These are phyloP conservation scores for Pseudogymnoascus pannorum DNA, from an alignment of 2,329 filamentous ascomycete genomes.

Conservation along the genomic window DNA sequence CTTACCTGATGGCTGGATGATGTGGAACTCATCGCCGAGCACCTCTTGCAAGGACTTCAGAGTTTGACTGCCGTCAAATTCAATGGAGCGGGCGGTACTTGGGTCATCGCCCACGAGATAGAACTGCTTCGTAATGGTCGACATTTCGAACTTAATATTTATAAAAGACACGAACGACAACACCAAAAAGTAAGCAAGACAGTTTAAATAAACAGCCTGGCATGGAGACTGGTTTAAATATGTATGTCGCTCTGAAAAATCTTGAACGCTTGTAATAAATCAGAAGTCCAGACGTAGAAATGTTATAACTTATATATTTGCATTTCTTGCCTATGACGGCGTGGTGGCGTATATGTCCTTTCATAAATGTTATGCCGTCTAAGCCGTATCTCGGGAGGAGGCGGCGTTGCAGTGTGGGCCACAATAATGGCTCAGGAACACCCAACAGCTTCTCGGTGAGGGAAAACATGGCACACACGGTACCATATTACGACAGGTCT, in stretches of 20 bases:
- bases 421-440: neutral
- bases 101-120: slow-evolving; percentile 13
- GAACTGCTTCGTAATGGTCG: slow-evolving; percentile 10
- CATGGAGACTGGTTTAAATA: neutral
- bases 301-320: slow-evolving; percentile 6
- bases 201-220: neutral
- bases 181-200: neutral
- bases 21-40: slow-evolving; percentile 14
- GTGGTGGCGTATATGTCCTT: neutral
- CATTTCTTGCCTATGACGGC: neutral
- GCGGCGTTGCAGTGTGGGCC: neutral
- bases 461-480: neutral
- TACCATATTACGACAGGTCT: neutral
- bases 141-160: neutral
- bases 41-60: slow-evolving; percentile 15
- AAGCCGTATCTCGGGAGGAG: neutral
- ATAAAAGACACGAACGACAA: neutral
- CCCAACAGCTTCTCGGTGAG: neutral
- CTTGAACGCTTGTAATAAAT: slow-evolving; percentile 6
- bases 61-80: slow-evolving; percentile 14
- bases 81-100: slow-evolving; percentile 10
- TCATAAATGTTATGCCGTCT: slow-evolving; percentile 1
- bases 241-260: neutral
- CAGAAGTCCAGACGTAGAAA: neutral
- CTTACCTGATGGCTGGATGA: slow-evolving; percentile 15